A percentile compares a stretch with the other conserved stretches of the same genome.
These are phyloP conservation scores for Hypoxylon rubiginosum DNA, from an alignment of 2,329 filamentous ascomycete species.

Conservation along the genomic window DNA sequence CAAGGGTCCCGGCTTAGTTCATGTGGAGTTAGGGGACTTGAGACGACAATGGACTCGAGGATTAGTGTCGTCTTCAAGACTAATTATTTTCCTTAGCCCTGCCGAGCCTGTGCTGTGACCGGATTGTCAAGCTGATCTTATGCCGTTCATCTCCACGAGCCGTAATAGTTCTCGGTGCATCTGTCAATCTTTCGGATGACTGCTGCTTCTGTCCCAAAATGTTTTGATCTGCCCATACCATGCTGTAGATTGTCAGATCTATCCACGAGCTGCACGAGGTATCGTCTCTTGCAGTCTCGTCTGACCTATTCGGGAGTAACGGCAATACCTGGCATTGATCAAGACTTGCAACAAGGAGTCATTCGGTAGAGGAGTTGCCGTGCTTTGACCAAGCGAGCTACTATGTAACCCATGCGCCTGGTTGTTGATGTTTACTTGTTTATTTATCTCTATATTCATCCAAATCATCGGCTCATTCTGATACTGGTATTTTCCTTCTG, in stretches of 20 bases:
- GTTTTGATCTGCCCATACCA: conserved; percentile 49
- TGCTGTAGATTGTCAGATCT: conserved; percentile 47
- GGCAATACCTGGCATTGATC: conserved; percentile 33
- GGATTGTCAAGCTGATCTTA: conserved; percentile 63
- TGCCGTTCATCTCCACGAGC: conserved; percentile 57
- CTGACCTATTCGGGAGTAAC: conserved; percentile 31
- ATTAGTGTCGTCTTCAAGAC: conserved; percentile 54
- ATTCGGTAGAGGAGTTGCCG: conserved; percentile 45
- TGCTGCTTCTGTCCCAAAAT: conserved; percentile 47
- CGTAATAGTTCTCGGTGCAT: conserved; percentile 46
- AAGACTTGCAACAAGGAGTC: conserved; percentile 46
- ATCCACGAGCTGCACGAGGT: conserved; percentile 34
- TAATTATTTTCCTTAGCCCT: conserved; percentile 39
- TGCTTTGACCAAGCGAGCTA: conserved; percentile 29
- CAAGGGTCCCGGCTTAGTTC: conserved; percentile 52
- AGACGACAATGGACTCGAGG: conserved; percentile 60
- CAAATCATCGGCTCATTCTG: background rate
- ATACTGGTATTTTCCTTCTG: background rate
- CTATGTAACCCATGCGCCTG: conserved; percentile 34
- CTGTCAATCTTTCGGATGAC: conserved; percentile 52
- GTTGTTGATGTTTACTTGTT: conserved; percentile 40
- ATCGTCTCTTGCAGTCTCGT: conserved; percentile 25
- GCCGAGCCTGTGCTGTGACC: conserved; percentile 60
- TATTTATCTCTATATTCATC: conserved; percentile 19
- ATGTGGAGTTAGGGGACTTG: conserved; percentile 56